Evolutionary conservation across 208 protist species (phyloP).

Genomic region (Trypanosoma cruzi): DNA sequence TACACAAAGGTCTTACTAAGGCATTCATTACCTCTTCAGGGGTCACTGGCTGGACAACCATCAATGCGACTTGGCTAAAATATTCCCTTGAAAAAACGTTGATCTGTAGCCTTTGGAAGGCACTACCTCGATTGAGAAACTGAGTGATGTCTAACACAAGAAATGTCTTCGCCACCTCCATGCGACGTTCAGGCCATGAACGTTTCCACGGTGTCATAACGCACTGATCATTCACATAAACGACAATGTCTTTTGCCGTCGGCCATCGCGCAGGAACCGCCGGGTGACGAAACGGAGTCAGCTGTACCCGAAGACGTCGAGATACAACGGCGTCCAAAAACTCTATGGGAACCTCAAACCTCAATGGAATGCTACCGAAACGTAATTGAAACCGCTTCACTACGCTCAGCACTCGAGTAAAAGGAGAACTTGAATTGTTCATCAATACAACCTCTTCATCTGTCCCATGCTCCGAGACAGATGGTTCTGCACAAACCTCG

Average conservation of each 20-base stretch:
- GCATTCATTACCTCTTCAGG: constrained; percentile 61
- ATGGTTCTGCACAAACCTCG: neutral
- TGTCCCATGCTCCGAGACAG: constrained; percentile 1
- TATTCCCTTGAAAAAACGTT: constrained; percentile 76
- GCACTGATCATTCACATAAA: constrained; percentile 76
- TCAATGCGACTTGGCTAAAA: constrained; percentile 43
- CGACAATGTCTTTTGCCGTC: constrained; percentile 64
- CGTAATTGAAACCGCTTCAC: constrained; percentile 58
- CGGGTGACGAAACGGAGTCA: constrained; percentile 62
- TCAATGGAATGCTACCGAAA: constrained; percentile 61
- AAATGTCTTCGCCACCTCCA: constrained; percentile 67
- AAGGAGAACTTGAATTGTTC: constrained; percentile 61
- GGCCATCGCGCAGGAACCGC: constrained; percentile 70
- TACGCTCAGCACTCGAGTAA: constrained; percentile 57
- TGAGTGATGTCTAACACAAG: constrained; percentile 83
- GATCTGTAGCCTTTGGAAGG: constrained; percentile 52
- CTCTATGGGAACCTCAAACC: constrained; percentile 68
- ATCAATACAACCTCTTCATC: constrained; percentile 45
- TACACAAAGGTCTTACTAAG: constrained; percentile 32
- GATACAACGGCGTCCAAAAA: constrained; percentile 50
- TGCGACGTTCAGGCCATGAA: constrained; percentile 67
- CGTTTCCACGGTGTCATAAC: constrained; percentile 75
- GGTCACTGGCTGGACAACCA: constrained; percentile 49
- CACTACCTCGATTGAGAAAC: constrained; percentile 34
- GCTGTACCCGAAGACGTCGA: constrained; percentile 61